phyloP scores from a whole-genome alignment of 805 yeast species.

The Hanseniaspora guilliermondii region DNA sequence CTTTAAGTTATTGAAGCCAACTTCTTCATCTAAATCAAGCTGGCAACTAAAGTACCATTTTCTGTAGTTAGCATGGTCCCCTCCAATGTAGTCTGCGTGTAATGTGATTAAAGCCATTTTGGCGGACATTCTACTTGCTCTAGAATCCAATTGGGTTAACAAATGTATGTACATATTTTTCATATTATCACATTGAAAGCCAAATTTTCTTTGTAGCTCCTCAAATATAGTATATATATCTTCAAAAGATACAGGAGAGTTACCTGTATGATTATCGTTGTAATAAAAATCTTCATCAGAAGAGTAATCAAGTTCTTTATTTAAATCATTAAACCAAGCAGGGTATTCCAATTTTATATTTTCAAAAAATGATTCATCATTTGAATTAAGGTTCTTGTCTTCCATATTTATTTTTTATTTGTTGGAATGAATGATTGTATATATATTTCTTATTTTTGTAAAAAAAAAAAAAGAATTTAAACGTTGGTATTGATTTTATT shows the following conservation, averaged over 20 bases:
- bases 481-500: too few relatives aligned
- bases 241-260: conserved; percentile 60
- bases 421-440: too few relatives aligned
- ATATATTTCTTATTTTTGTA: too few relatives aligned
- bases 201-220: conserved; percentile 51
- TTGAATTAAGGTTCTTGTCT: not conserved
- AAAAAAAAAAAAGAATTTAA: too few relatives aligned
- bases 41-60: conserved; percentile 90
- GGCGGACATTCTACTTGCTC: conserved; percentile 70
- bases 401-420: not conserved
- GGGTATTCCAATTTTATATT: conserved; percentile 21
- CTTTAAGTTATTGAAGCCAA: conserved; percentile 46
- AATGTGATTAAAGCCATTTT: conserved; percentile 56
- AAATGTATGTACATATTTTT: conserved; percentile 72
- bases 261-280: conserved; percentile 19
- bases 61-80: conserved; percentile 71
- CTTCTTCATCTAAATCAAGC: conserved; percentile 58
- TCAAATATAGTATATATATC: conserved; percentile 52
- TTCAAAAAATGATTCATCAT: not conserved
- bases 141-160: conserved; percentile 70
- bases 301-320: not conserved
- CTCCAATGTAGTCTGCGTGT: conserved; percentile 89
- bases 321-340: conserved; percentile 27
- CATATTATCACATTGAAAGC: conserved; percentile 71
- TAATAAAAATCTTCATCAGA: not conserved